These are phyloP conservation scores for Lasiodiplodia citricola DNA, from an alignment of 2,329 filamentous ascomycete genomes.

Conservation along the genomic window DNA sequence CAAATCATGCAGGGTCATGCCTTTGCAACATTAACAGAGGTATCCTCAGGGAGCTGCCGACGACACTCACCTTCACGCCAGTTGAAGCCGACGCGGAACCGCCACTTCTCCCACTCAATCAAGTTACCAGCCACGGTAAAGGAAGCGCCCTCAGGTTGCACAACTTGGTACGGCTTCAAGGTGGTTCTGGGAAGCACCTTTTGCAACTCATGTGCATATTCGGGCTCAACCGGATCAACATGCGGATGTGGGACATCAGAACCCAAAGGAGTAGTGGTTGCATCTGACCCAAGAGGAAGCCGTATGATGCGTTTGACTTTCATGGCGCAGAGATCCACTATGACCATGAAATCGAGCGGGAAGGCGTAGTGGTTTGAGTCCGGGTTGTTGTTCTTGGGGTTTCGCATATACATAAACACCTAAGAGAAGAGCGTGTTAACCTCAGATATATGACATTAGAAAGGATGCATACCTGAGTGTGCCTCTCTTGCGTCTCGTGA, in stretches of 20 bases:
- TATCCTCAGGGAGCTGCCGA: no score
- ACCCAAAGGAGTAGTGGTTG: no score
- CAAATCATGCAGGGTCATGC: constrained; percentile 69
- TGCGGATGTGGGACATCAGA: no score
- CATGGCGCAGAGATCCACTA: neutral
- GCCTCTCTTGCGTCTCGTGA: neutral
- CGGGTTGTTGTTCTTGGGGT: neutral
- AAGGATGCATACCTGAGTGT: neutral
- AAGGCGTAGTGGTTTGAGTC: neutral
- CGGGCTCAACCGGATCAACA: no score
- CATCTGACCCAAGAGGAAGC: no score
- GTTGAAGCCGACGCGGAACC: constrained; percentile 47
- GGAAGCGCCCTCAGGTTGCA: constrained; percentile 71
- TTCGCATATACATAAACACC: neutral
- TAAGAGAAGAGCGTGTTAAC: neutral
- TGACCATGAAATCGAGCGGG: neutral
- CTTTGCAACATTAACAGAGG: no score
- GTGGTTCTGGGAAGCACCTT: no score
- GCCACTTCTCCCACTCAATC: constrained; percentile 56
- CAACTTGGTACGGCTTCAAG: constrained; percentile 72
- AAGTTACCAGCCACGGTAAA: constrained; percentile 61
- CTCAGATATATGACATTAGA: neutral
- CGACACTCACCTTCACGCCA: constrained; percentile 56
- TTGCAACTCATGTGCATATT: no score
- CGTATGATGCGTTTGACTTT: no score